Base-by-base conservation (phyloP, 2,329 filamentous ascomycete species). In the Coniochaeta prunicola region DNA sequence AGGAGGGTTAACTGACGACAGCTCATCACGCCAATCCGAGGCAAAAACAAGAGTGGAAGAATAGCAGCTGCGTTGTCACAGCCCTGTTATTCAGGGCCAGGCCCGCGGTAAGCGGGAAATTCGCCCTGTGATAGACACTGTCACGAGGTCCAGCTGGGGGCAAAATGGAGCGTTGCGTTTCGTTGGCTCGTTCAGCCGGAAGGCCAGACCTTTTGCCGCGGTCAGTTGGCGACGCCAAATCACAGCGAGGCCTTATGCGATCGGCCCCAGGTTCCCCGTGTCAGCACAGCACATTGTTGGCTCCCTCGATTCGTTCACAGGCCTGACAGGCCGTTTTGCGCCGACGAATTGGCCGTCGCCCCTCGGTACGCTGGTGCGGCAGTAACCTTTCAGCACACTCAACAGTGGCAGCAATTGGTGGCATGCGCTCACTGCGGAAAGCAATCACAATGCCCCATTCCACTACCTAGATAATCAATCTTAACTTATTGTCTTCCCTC, bases 261-360 rank as follows among this genome's bases (percentile, higher is more conserved):
- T 26, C 40, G 10, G 19, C n/a, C n/a, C 38, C 42, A 48, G 42
- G 24, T 17, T 21, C 45, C 45, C 45, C 53, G 53, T 55, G 21
- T 55, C 30, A 55, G 53, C 28, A 55, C 53, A 55, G 28, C 53
- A 55, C 45, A 50, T 42, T 53, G 56, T 12, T 61, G 57, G 58
- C 45, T 56, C 58, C 55, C 57, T 48, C 61, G 62, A 66, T 66
- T 68, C 64, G 65, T 63, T 60, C 56, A 60, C 58, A 64, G 57
- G 33, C 56, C 59, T 60, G 54, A 60, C 58, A 64, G 57, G 30
- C 53, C 59, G 33, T 58, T 57, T 42, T 62, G 60, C 9, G 59
- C 61, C 57, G 58, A 57, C 63, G 62, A 64, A 65, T 64, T 63
- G 59, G 60, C 62, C 59, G 59, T 60, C 40, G 53, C 30, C 48